Percentiles rank a stretch among this genome's conserved stretches.
Evolutionary conservation across 352 stramenopile genomes (phyloP).

Genomic region (Phytophthora chlamydospora): DNA sequence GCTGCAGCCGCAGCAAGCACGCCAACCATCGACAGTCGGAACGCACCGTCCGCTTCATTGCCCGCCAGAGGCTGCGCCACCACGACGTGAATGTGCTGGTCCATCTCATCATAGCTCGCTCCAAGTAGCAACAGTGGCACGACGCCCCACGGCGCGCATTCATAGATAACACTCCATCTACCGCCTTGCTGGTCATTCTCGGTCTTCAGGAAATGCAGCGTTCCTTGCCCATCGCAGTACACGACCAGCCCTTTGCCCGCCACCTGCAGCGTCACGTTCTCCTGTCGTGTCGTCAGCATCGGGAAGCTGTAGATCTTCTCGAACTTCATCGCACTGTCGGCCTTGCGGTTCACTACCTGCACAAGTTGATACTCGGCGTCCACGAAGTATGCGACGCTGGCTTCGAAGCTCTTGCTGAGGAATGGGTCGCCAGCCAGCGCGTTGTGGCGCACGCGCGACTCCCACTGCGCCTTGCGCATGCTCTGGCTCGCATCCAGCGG

Average conservation of each 20-base stretch:
- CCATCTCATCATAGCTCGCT: conserved; percentile 49
- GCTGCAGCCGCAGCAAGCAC: conserved; percentile 31
- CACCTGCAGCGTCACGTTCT: conserved; percentile 72
- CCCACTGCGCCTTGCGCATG: conserved; percentile 77
- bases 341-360: conserved; percentile 50
- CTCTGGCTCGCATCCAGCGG: conserved; percentile 53
- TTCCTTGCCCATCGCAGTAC: conserved; percentile 66
- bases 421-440: conserved; percentile 65
- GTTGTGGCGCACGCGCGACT: conserved; percentile 74
- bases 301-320: conserved; percentile 54
- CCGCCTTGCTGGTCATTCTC: conserved; percentile 28
- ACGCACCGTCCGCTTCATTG: conserved; percentile 58
- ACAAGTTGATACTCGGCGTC: conserved; percentile 66
- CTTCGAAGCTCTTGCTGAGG: conserved; percentile 35
- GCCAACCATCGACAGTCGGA: conserved; percentile 53
- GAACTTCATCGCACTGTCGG: conserved; percentile 6
- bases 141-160: conserved; percentile 52
- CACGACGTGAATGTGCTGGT: conserved; percentile 51
- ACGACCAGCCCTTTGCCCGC: conserved; percentile 65
- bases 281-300: conserved; percentile 41
- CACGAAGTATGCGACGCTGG: conserved; percentile 69
- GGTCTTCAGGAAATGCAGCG: conserved; percentile 58
- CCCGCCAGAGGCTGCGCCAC: conserved; percentile 50
- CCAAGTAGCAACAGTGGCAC: conserved; percentile 51
- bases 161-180: conserved; percentile 53